Conservation (phyloP, 1,284 basidiomycete species). For the Hymenochaete sp. region DNA sequence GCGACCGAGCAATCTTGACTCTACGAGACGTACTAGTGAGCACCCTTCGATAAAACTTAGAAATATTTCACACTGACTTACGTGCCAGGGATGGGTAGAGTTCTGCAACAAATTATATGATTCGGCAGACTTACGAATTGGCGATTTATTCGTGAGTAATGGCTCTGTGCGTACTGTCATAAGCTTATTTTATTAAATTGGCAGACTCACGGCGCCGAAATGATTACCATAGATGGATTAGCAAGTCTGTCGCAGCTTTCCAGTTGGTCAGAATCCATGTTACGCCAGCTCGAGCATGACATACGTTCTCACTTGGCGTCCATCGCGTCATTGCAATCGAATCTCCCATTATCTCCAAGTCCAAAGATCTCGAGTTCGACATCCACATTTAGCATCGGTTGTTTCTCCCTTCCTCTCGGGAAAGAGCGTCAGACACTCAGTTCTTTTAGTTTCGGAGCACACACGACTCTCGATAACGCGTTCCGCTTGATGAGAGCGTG, state of each 20-base stretch:
- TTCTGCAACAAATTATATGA: slow-evolving; percentile 69
- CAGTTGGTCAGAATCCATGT: slow-evolving; percentile 32
- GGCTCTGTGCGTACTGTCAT: slow-evolving; percentile 5
- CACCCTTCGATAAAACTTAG: no score
- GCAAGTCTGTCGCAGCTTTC: slow-evolving; percentile 38
- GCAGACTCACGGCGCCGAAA: slow-evolving; percentile 80
- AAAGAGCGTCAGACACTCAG: slow-evolving; percentile 29
- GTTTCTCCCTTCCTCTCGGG: slow-evolving; percentile 69
- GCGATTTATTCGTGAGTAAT: slow-evolving; percentile 68
- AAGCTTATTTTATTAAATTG: slow-evolving; percentile 14
- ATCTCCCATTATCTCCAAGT: no score
- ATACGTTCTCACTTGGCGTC: background rate
- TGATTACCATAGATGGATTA: slow-evolving; percentile 82
- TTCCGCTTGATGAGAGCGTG: slow-evolving; percentile 87
- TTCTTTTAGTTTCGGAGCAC: slow-evolving; percentile 80
- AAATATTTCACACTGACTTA: background rate
- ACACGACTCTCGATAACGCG: slow-evolving; percentile 84
- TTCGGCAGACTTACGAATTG: slow-evolving; percentile 32
- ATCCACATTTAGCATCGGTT: slow-evolving; percentile 52
- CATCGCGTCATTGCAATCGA: background rate
- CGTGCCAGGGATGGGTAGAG: slow-evolving; percentile 75
- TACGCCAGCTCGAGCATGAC: background rate
- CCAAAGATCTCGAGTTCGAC: background rate
- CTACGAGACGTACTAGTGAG: slow-evolving; percentile 86
- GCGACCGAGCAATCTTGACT: slow-evolving; percentile 63